Evolutionary conservation across 108 stramenopile species (phyloP).

Genomic region (Cyclostephanos tholiformis): DNA sequence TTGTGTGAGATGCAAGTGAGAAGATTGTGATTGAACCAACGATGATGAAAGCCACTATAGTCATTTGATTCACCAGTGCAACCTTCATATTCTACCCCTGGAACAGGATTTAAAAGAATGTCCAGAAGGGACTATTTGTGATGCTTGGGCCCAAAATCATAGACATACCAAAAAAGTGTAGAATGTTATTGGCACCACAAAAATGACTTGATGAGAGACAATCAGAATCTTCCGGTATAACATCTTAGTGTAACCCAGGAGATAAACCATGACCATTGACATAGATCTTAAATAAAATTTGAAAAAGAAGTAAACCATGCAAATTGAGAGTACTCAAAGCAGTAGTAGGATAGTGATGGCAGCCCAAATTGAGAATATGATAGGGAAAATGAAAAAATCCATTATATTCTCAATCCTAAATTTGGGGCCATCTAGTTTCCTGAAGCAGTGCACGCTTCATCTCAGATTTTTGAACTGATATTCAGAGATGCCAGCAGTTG

Average conservation of each 20-base stretch:
- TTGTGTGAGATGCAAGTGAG: neutral
- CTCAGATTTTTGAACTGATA: conserved; percentile 2
- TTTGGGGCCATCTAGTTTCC: conserved; percentile 17
- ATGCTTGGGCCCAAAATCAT: conserved; percentile 2
- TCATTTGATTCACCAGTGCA: neutral
- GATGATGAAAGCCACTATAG: too few species aligned
- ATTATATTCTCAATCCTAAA: neutral
- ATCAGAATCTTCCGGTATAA: neutral
- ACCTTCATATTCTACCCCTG: neutral
- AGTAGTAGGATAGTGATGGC: conserved; percentile 7
- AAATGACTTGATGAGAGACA: neutral
- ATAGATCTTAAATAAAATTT: neutral
- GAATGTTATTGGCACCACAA: neutral
- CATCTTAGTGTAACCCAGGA: neutral
- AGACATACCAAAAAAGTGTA: neutral
- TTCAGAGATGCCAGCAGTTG: neutral
- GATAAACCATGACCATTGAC: neutral
- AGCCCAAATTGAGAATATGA: conserved; percentile 5
- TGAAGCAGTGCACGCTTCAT: neutral
- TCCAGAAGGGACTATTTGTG: neutral
- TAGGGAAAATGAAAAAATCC: neutral
- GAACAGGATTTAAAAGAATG: neutral
- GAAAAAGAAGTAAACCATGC: neutral
- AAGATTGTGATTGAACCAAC: neutral
- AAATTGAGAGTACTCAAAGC: neutral